Evolutionary conservation across 2,329 filamentous ascomycete species (phyloP).

Genomic region (Trichoderma sp.): DNA sequence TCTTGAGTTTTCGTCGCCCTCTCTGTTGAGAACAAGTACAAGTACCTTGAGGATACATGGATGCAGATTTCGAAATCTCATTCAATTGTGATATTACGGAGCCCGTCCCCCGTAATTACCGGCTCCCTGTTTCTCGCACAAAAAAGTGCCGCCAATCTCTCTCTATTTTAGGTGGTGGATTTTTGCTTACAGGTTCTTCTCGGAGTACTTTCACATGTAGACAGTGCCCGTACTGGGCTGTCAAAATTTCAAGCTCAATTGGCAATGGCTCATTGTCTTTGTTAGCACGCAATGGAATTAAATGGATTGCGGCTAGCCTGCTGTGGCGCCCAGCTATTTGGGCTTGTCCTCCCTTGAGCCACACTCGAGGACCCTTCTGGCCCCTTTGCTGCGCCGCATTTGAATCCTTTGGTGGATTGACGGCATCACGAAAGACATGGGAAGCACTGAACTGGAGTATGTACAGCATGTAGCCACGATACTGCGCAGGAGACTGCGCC

Average conservation of each 20-base stretch:
- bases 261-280: not conserved
- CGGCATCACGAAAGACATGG: not conserved
- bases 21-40: not conserved
- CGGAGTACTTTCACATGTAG: not conserved
- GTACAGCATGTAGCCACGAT: not conserved
- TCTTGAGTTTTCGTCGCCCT: not conserved
- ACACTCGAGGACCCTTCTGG: conserved; percentile 8
- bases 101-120: not conserved
- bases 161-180: not conserved
- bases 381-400: conserved; percentile 13
- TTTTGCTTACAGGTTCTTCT: not conserved
- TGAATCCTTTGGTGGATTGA: not conserved
- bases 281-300: not conserved
- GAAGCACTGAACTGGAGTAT: not conserved
- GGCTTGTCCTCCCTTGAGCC: not conserved
- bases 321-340: conserved; percentile 1
- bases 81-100: not conserved
- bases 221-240: conserved; percentile 1
- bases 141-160: not conserved
- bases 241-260: not conserved
- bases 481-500: not conserved
- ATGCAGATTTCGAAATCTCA: not conserved
- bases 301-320: not conserved
- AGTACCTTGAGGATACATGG: not conserved
- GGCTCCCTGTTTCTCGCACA: not conserved